phyloP scores from a whole-genome alignment of 2,329 filamentous ascomycete genomes.

The Neonectria punicea region DNA sequence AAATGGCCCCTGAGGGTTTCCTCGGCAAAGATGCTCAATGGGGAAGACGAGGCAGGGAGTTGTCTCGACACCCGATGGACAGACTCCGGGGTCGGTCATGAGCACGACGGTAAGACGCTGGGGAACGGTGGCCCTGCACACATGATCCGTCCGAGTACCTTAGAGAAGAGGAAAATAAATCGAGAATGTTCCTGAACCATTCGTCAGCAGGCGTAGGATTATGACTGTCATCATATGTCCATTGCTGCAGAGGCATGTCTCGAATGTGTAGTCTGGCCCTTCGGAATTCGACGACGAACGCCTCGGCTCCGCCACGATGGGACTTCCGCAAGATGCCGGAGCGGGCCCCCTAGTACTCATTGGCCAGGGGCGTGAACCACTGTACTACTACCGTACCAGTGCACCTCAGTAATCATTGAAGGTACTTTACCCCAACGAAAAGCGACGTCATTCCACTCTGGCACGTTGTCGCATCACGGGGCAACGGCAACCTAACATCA shows the following conservation, averaged over 20 bases:
- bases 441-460: constrained; percentile 44
- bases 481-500: constrained; percentile 30
- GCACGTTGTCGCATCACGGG: constrained; percentile 38
- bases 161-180: not conserved
- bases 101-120: not conserved
- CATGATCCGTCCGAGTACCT: not conserved
- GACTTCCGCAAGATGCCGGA: constrained; percentile 13
- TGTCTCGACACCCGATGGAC: not conserved
- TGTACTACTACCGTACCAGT: constrained; percentile 4
- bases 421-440: constrained; percentile 43
- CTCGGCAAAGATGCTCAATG: constrained; percentile 12
- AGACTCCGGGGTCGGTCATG: constrained; percentile 14
- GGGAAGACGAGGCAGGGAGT: constrained; percentile 14
- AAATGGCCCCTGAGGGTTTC: constrained; percentile 3
- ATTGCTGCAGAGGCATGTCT: not conserved
- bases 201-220: not conserved
- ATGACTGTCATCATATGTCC: not conserved
- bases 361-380: constrained; percentile 15
- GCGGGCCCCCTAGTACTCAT: constrained; percentile 1
- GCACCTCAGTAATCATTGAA: constrained; percentile 13
- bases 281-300: constrained; percentile 10
- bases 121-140: not conserved
- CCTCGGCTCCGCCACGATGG: constrained; percentile 20
- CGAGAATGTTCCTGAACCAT: not conserved
- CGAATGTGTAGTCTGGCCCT: not conserved